Conservation (phyloP, 164 flowering plant genomes). For the Vitis rotundifolia region DNA sequence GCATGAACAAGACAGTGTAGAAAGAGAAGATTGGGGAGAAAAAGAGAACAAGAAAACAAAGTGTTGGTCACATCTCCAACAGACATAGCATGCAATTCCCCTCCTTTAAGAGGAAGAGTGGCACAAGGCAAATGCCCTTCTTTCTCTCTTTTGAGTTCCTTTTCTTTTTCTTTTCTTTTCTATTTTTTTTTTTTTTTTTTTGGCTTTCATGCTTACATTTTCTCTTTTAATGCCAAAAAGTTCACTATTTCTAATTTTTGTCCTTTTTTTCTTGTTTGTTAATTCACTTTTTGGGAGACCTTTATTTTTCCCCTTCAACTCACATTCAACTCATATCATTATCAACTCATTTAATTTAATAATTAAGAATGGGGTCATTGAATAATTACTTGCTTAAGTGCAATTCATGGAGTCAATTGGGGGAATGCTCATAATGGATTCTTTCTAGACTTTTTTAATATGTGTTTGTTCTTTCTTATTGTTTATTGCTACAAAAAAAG, state of each 20-base stretch:
- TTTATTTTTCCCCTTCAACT: constrained; percentile 8
- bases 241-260: not conserved
- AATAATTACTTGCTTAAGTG: constrained; percentile 16
- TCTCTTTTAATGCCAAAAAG: not conserved
- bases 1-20: not conserved
- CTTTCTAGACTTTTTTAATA: not conserved
- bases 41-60: not conserved
- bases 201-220: not conserved
- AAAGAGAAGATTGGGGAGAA: not conserved
- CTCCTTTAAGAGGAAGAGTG: not conserved
- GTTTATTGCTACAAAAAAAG: constrained; percentile 2
- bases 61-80: not conserved
- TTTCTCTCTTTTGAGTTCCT: not conserved
- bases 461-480: not conserved
- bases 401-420: constrained; percentile 6
- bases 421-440: not conserved
- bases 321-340: constrained; percentile 19
- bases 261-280: constrained; percentile 1
- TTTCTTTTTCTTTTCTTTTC: not conserved
- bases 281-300: not conserved
- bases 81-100: not conserved
- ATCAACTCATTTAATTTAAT: not conserved
- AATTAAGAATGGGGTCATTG: not conserved
- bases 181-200: not conserved
- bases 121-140: not conserved